Conservation (phyloP, 1,284 basidiomycete species). For the Cryptococcus maquisensis region DNA sequence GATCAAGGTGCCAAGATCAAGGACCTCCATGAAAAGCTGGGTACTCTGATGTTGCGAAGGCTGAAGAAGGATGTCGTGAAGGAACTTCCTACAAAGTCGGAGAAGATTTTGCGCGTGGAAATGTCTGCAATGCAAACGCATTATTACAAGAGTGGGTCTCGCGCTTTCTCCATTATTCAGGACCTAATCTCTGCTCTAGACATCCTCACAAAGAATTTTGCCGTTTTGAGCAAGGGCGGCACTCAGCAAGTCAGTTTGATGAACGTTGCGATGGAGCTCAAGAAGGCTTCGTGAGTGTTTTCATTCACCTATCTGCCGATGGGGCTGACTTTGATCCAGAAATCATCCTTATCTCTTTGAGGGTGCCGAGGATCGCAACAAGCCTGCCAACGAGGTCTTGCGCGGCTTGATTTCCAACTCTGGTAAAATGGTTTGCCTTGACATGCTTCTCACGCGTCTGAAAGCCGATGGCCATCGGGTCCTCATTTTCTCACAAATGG, state of each 20-base stretch:
- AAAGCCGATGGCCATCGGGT: slow-evolving; percentile 92
- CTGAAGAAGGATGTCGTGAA: slow-evolving; percentile 98
- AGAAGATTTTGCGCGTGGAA: slow-evolving; percentile 94
- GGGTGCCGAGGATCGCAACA: slow-evolving; percentile 75
- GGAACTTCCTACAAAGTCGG: slow-evolving; percentile 94
- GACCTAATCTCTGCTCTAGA: slow-evolving; percentile 44
- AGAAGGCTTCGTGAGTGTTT: slow-evolving; percentile 71
- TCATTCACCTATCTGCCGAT: slow-evolving; percentile 1
- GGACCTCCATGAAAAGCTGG: slow-evolving; percentile 87
- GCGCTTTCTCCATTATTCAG: background rate
- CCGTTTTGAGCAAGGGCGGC: slow-evolving; percentile 83
- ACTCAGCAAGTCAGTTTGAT: slow-evolving; percentile 83
- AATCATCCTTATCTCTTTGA: slow-evolving; percentile 99
- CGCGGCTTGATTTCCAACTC: slow-evolving; percentile 97
- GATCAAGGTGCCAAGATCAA: slow-evolving; percentile 95
- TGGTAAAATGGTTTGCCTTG: slow-evolving; percentile 94
- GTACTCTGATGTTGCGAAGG: slow-evolving; percentile 90
- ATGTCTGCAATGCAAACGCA: slow-evolving; percentile 97
- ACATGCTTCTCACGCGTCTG: slow-evolving; percentile 84
- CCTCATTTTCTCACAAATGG: slow-evolving; percentile 99
- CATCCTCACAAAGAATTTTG: slow-evolving; percentile 96
- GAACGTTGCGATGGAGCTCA: slow-evolving; percentile 94
- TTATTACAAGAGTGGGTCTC: slow-evolving; percentile 78
- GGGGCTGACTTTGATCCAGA: slow-evolving; percentile 6
- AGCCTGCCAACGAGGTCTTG: slow-evolving; percentile 70